Conservation (phyloP, 495 filamentous ascomycete genomes). For the Bathelium albidoporum region DNA sequence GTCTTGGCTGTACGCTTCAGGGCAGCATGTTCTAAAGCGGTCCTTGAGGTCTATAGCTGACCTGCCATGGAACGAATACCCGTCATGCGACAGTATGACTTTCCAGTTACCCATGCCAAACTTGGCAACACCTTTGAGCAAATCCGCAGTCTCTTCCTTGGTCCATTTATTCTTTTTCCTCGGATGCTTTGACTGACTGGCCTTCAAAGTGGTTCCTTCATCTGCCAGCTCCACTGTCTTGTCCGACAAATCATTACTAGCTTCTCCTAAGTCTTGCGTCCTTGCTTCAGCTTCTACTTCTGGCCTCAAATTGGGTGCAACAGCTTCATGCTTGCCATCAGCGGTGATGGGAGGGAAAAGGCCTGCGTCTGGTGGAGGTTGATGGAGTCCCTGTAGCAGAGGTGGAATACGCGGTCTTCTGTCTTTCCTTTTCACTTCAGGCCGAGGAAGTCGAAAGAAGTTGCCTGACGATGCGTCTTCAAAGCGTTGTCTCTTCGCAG, state of each 20-base stretch:
- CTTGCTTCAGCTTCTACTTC: neutral
- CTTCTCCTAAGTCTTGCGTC: neutral
- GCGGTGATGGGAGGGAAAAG: conserved; percentile 28
- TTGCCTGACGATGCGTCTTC: neutral
- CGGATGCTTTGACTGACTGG: neutral
- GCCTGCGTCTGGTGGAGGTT: conserved; percentile 30
- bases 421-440: conserved; percentile 1
- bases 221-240: neutral
- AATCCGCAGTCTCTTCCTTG: conserved; percentile 68
- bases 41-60: conserved; percentile 80
- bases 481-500: neutral
- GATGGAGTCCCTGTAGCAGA: conserved; percentile 28
- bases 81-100: conserved; percentile 63
- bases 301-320: conserved; percentile 3
- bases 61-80: conserved; percentile 64
- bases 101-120: conserved; percentile 87
- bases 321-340: conserved; percentile 7
- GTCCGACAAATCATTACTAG: neutral
- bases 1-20: conserved; percentile 33
- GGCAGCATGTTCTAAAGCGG: conserved; percentile 67
- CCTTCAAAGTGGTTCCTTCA: neutral
- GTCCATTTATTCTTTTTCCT: conserved; percentile 50
- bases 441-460: neutral
- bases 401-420: conserved; percentile 22
- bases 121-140: conserved; percentile 65